Evolutionary conservation across 108 stramenopile species (phyloP), one percentile per base, ranked within the genome.

Genomic region (Conticribra guillardii): DNA sequence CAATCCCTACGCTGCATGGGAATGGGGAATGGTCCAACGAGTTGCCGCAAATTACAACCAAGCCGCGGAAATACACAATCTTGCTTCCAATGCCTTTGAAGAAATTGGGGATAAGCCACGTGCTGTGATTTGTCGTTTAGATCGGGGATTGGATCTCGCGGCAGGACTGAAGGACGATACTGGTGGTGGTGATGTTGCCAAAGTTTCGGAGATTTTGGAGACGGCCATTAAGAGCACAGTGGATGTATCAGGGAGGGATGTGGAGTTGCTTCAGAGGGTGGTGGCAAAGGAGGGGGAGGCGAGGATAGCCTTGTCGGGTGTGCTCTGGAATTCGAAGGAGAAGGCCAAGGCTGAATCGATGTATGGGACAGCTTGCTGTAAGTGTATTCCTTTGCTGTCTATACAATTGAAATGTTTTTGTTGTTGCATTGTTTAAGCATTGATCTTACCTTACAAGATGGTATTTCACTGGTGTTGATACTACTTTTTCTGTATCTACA

Each of bases 1-100:
- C 17, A 92, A 92, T 72, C 91, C 91, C 0, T 92, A 92, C 55
- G 88, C 91, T 0, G 82, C 88, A 0, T 92, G 89, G 88, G 91
- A 92, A 87, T 92, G 89, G 82, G 91, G 91, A 1, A 88, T 79
- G 73, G 81, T 84, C 17, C 34, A 84, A 7, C 73, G 91, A 55
- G 51, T 55, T 19, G 69, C 71, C 15, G 76, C 68, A 1, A 54
- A 76, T 7, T 82, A 74, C 44, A 55, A 80, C 2, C 19, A 64
- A 1, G 91, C 91, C 0, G 62, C 76, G 1, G 60, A 71, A 19
- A 79, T 80, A 8, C 91, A 92, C 54, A 24, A 27, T 1, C 49
- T 89, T 26, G 82, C 91, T 1, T 58, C 85, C 1, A 55, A 65
- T 50, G 74, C 84, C 17, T 92, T 92, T 76, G 78, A 85, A 29